These are phyloP conservation scores for Filosporella fistucella DNA, from an alignment of 495 filamentous ascomycete genomes.

Conservation along the genomic window DNA sequence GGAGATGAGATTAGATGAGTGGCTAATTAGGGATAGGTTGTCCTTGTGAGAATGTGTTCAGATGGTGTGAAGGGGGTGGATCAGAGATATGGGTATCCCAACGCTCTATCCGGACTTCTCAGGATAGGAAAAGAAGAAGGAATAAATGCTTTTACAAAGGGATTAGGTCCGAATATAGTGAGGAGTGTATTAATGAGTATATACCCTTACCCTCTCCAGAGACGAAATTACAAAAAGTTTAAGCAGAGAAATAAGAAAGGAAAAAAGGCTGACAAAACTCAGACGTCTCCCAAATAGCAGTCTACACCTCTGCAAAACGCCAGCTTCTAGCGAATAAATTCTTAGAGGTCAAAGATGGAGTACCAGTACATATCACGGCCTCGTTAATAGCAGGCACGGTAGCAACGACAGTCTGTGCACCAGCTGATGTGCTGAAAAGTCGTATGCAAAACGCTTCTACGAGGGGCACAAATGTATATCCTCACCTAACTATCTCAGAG, in stretches of 20 bases:
- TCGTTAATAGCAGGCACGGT: conserved; percentile 33
- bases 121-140: conserved; percentile 32
- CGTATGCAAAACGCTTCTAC: conserved; percentile 28
- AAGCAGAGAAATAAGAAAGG: neutral
- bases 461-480: too few relatives aligned
- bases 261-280: neutral
- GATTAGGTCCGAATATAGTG: conserved; percentile 31
- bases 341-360: conserved; percentile 25
- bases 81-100: conserved; percentile 37
- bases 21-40: conserved; percentile 30
- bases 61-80: conserved; percentile 66
- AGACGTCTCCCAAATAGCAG: neutral
- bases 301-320: conserved; percentile 31
- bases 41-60: conserved; percentile 74
- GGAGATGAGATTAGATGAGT: too few relatives aligned
- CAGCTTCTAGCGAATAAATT: conserved; percentile 23
- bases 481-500: too few relatives aligned
- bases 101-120: conserved; percentile 28
- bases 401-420: conserved; percentile 34
- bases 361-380: conserved; percentile 29
- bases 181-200: conserved; percentile 37
- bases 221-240: too few relatives aligned
- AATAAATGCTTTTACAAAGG: conserved; percentile 28
- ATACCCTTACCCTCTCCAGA: neutral
- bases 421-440: conserved; percentile 36